Percentiles rank a stretch among this genome's conserved stretches.
Conservation (phyloP, 306 rosid species). For the Carpinus fangiana region DNA sequence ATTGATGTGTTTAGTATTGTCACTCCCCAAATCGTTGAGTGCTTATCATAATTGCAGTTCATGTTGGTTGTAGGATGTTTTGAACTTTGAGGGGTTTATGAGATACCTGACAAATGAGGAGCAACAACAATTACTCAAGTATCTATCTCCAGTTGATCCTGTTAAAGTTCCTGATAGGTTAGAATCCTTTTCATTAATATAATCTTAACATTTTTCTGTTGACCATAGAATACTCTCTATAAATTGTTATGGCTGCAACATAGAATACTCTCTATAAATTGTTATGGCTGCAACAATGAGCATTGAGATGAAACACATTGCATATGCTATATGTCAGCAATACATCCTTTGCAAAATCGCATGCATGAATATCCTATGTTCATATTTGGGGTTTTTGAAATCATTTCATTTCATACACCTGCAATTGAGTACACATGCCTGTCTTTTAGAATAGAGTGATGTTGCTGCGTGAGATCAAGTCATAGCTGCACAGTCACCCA, state of each 20-base stretch:
- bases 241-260: constrained; percentile 10
- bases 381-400: not conserved
- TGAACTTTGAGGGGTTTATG: constrained; percentile 75
- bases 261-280: constrained; percentile 6
- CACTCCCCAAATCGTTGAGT: constrained; percentile 21
- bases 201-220: not conserved
- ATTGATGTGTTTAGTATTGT: not conserved
- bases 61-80: constrained; percentile 60
- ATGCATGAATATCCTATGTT: constrained; percentile 7
- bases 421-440: not conserved
- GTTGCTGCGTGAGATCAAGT: not conserved
- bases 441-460: not conserved
- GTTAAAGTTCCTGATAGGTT: constrained; percentile 75
- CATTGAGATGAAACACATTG: constrained; percentile 14
- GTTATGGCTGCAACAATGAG: constrained; percentile 12
- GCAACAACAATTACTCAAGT: constrained; percentile 76
- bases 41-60: constrained; percentile 31
- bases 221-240: constrained; percentile 13
- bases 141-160: constrained; percentile 76
- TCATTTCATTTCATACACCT: constrained; percentile 7
- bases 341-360: not conserved
- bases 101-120: constrained; percentile 83
- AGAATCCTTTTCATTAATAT: constrained; percentile 35
- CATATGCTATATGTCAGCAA: not conserved
- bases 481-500: not conserved